Base-by-base conservation (phyloP, 2,329 filamentous ascomycete genomes). In the Dactylellina cionopaga region DNA sequence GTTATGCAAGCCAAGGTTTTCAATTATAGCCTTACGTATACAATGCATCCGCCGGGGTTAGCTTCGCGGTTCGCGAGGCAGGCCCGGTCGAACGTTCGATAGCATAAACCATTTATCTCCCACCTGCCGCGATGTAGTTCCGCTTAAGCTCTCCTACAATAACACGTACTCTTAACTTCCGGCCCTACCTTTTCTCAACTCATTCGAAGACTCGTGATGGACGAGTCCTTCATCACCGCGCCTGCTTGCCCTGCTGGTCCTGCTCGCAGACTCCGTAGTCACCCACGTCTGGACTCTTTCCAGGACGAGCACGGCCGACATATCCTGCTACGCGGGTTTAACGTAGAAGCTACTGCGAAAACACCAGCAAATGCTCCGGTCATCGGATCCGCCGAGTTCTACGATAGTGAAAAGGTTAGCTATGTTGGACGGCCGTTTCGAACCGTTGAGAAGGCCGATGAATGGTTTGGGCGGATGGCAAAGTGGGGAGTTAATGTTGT, bases 261-360 rank as follows among this genome's bases (percentile, higher is more conserved):
- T 55, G 43, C 55, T 68, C 24, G 65, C 55, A 47, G 47, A 35
- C 62, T 49, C 46, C 74, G 39, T 68, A 76, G 52, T 22, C 68
- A 72, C 29, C 64, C 74, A n/a, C 56, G 72, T 25, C 56, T 70
- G 22, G 74, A 76, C 41, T 75, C 75, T 29, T 82, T 82, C 52
- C 63, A 79, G 52, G 81, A 82, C 44, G 71, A 59, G 29, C 75
- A 81, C 63, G 78, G 80, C n/a, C 81, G 81, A 59, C 78, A 79
- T n/a, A 74, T 82, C 43, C 77, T 78, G 11, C 76, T 82, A 29
- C 81, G 80, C n/a, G 81, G 81, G 2, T 79, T 82, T 54, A 82
- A 82, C 75, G 79, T 82, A 37, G 80, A 81, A 1, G 81, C 81
- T 33, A 79, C 79, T 35, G 81, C 80, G 75, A 82, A 82, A 75